A percentile compares a stretch with the other conserved stretches of the same genome.
Conservation (phyloP, 257 asterid genomes). For the Penstemon newberryi region DNA sequence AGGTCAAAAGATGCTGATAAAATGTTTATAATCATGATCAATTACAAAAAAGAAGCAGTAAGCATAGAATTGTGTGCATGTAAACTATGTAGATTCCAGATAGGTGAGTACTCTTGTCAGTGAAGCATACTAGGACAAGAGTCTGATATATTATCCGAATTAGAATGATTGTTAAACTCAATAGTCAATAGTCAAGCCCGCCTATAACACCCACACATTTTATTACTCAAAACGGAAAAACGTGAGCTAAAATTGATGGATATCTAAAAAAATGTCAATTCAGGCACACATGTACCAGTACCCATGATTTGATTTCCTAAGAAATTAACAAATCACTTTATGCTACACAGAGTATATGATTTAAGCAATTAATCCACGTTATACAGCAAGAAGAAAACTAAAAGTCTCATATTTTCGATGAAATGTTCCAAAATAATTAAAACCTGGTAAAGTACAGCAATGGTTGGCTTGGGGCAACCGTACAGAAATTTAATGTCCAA, state of each 20-base stretch:
- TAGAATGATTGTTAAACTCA: no score
- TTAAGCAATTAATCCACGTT: constrained; percentile 3
- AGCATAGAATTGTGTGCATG: background rate
- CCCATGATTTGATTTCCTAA: background rate
- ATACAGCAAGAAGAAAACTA: background rate
- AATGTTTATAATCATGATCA: background rate
- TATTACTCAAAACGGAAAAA: background rate
- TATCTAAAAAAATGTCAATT: no score
- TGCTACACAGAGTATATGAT: background rate
- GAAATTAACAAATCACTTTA: no score
- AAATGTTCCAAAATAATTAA: background rate
- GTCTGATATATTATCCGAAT: background rate
- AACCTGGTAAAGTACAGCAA: constrained; percentile 80
- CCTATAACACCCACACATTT: background rate
- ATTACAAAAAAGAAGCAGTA: background rate
- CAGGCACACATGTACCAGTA: no score
- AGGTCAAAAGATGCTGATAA: background rate
- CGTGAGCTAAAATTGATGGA: no score
- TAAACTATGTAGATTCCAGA: background rate
- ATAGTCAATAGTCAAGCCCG: no score
- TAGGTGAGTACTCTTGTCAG: background rate
- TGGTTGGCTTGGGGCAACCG: constrained; percentile 74
- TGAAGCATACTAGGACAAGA: background rate
- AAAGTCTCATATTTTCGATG: background rate
- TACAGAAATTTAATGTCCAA: constrained; percentile 75